Base-by-base conservation (phyloP, 2,329 filamentous ascomycete species). In the Calonectria pseudoreteaudii region DNA sequence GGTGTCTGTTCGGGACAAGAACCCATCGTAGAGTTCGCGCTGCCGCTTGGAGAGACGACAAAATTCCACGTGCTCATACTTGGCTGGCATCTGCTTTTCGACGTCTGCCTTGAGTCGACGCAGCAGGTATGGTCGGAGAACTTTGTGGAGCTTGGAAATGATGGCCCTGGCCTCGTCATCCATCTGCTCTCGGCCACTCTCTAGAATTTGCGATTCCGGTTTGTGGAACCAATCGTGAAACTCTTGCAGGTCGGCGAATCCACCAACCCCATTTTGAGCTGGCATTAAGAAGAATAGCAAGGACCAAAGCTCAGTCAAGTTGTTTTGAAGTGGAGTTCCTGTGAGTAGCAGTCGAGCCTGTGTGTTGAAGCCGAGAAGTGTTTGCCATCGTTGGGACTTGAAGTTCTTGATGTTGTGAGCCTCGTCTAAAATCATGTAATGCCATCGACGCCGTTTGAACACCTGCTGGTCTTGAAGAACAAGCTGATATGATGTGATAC, bases 321-420 rank as follows among this genome's bases (percentile, higher is more conserved):
- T 98, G 85, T 99, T 99, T 83, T 99, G 97, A 30, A 99, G 88
- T 2, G 97, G 97, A 0, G 97, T 99, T 71, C 97, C 97, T 0
- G 97, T 99, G 14, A 99, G 89, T 0, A 99, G 87, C 14, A 99
- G 90, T 41, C 97, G 92, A 34, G 96, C 93, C 76, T 94, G 93
- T 0, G 97, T 98, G 80, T 97, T 96, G 86, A 99, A 97, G 0
- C 94, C 97, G 28, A 99, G 91, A 76, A 99, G 90, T 0, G 95
- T 96, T 83, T 98, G 97, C 96, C 97, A 99, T 76, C 96, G 90
- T 83, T 98, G 96, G 2, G 96, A 98, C 81, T 98, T 96, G 88
- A 98, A 99, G 85, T 99, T 99, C 82, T 99, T 98, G 89, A 99
- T 99, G 85, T 99, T 98, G 87, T 99, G 97, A 0, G 97, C 97